These are phyloP conservation scores for Phyllosticta citriasiana DNA, from an alignment of 2,329 filamentous ascomycete genomes.

Conservation along the genomic window DNA sequence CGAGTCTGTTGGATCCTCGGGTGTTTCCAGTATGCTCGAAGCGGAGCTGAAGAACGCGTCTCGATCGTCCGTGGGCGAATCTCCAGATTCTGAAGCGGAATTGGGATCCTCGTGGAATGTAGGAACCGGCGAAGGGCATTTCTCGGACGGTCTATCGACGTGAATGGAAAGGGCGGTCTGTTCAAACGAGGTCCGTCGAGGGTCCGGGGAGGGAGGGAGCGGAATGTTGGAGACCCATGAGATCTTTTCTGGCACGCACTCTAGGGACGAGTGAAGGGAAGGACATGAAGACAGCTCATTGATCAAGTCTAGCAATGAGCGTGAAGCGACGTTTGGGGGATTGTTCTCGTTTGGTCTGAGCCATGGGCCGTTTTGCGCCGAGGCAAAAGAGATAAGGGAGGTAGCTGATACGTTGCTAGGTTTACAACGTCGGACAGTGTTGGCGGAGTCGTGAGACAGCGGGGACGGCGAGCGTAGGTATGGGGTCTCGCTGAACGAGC, in stretches of 20 bases:
- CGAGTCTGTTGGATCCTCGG: background rate
- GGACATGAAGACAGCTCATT: slow-evolving; percentile 13
- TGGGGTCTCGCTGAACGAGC: slow-evolving; percentile 32
- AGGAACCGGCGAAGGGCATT: background rate
- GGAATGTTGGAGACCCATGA: slow-evolving; percentile 5
- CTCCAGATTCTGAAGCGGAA: background rate
- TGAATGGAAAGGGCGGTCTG: slow-evolving; percentile 5
- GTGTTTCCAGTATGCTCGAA: background rate
- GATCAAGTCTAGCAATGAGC: slow-evolving; percentile 24
- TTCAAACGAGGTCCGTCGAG: slow-evolving; percentile 1
- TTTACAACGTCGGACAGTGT: slow-evolving; percentile 10
- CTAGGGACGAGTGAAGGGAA: background rate
- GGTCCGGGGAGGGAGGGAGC: slow-evolving; percentile 8
- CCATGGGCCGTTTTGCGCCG: slow-evolving; percentile 18
- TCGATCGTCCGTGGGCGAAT: background rate
- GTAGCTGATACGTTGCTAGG: slow-evolving; percentile 20
- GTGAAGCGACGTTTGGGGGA: slow-evolving; percentile 21
- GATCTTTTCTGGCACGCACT: slow-evolving; percentile 4
- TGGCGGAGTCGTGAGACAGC: slow-evolving; percentile 11
- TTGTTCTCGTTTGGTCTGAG: slow-evolving; percentile 23
- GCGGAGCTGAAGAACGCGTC: background rate
- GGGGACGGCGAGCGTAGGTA: slow-evolving; percentile 27
- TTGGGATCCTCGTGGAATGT: slow-evolving; percentile 1
- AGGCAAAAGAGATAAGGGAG: slow-evolving; percentile 24
- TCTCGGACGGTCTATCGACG: background rate